phyloP scores from a whole-genome alignment of 805 yeast species.

The Teunomyces barrocoloradensis region DNA sequence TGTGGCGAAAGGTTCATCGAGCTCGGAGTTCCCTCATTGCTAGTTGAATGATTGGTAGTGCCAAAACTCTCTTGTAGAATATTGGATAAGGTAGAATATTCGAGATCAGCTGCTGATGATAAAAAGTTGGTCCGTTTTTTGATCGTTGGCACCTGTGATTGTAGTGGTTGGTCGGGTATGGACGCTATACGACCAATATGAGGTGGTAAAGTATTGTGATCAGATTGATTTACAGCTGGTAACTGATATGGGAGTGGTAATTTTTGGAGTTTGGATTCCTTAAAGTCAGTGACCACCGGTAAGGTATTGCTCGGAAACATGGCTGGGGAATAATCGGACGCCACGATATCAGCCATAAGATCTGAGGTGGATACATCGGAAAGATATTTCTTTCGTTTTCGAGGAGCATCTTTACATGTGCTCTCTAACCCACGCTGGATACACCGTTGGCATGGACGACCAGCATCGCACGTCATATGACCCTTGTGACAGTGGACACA shows the following conservation, averaged over 20 bases:
- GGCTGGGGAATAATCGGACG: neutral
- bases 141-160: neutral
- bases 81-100: conserved; percentile 65
- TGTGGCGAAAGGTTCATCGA: conserved; percentile 34
- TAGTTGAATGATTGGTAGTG: conserved; percentile 23
- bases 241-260: conserved; percentile 1
- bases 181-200: neutral
- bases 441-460: conserved; percentile 82
- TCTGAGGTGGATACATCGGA: conserved; percentile 50
- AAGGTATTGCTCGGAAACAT: conserved; percentile 1
- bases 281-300: neutral
- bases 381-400: conserved; percentile 81
- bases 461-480: conserved; percentile 87
- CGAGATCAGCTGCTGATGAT: conserved; percentile 71
- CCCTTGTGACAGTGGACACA: conserved; percentile 89
- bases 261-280: conserved; percentile 1
- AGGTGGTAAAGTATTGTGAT: neutral
- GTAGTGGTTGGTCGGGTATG: neutral
- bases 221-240: neutral
- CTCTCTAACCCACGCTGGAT: conserved; percentile 60
- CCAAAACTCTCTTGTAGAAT: conserved; percentile 52
- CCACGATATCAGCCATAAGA: neutral
- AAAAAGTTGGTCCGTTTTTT: conserved; percentile 47
- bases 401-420: conserved; percentile 84
- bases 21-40: conserved; percentile 39